Percentiles rank a stretch among this genome's conserved stretches.
Evolutionary conservation across 176 grass and related monocot species (phyloP).

Genomic region (Oryza nivara): DNA sequence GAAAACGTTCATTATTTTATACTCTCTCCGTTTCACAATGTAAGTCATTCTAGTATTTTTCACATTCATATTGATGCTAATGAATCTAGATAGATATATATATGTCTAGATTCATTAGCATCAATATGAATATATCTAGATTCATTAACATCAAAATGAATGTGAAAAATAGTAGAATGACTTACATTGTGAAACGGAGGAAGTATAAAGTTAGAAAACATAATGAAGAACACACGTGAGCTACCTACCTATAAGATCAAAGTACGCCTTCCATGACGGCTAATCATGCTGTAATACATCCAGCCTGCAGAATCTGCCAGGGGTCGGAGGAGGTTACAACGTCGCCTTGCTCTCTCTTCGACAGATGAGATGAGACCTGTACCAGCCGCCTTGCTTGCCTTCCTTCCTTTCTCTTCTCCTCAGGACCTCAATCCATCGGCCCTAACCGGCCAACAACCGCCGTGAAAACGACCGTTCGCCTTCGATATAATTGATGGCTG

Average conservation of each 20-base stretch:
- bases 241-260: not conserved
- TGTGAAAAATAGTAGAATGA: no score
- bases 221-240: not conserved
- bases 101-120: no score
- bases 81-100: no score
- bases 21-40: no score
- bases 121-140: no score
- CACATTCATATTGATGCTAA: no score
- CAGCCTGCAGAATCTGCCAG: not conserved
- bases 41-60: no score
- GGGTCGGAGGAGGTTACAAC: conserved; percentile 20
- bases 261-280: not conserved
- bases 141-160: no score
- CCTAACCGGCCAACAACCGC: conserved; percentile 4
- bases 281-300: not conserved
- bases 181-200: no score
- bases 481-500: not conserved
- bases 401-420: not conserved
- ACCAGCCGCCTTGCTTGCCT: not conserved
- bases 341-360: not conserved
- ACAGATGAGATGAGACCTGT: not conserved
- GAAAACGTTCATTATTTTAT: no score
- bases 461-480: conserved; percentile 28
- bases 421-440: no score
- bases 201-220: no score